Base-by-base conservation (phyloP, 106 monocot genomes). In the Vanilla planifolia region DNA sequence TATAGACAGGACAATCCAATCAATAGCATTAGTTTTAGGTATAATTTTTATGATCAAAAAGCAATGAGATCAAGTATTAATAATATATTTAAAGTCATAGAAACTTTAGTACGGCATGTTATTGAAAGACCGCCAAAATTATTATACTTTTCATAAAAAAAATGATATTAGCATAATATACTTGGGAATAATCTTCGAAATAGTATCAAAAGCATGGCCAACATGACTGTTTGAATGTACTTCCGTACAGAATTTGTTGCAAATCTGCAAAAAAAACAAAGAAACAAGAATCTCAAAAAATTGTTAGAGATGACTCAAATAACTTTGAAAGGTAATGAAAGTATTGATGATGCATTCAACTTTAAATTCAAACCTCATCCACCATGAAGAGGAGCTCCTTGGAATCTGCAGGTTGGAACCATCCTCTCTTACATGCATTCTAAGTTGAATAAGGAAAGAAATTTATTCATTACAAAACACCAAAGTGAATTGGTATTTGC, bases 181-280 rank as follows among this genome's bases (percentile, higher is more conserved):
- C 86, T 75, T 74, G 20, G 71, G 58, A 55, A 81, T 79, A 33
- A 87, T 65, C 62, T 63, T 75, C 2, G 42, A 75, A 55, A 87
- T 74, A 55, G 41, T 71, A 42, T 64, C 64, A 20, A 51, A 7
- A 62, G 69, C 71, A 61, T 65, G 57, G 42, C 43, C 34, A 4
- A 15, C 48, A 37, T 69, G 66, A 62, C 19, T 40, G 16, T 33
- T 67, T 5, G 30, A 22, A 62, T 44, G 63, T 7, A 24, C 26
- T 21, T 71, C 62, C 23, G 62, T 69, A 69, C 82, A 82, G 48
- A 79, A 82, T 65, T 59, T 72, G 60, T 59, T 55, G 62, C 39
- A 62, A 20, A 82, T 21, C 86, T 87, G 57, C 56, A 39, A 58
- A 39, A 0, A 10, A 61, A 51, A 76, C 44, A 33, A 41, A 61